phyloP scores from a whole-genome alignment of 1,139 yeast species.

The Debaryomyces psychrophilus region DNA sequence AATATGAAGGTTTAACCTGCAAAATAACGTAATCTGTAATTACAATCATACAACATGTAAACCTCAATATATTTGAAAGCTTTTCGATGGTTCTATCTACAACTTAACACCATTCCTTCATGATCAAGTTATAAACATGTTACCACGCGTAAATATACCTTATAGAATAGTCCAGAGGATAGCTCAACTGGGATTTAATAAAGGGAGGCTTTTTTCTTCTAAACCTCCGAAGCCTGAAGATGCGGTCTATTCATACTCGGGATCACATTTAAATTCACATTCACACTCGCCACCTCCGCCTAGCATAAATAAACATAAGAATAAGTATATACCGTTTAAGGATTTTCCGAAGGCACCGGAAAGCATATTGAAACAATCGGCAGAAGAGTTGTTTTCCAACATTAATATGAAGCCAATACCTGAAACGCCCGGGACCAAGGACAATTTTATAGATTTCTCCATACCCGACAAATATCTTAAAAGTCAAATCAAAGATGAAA shows the following conservation, averaged over 20 bases:
- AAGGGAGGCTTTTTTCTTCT: conserved; percentile 12
- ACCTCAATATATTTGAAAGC: not conserved
- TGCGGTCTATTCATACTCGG: conserved; percentile 5
- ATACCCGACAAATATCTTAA: conserved; percentile 38
- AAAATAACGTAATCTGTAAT: not conserved
- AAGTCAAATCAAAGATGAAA: conserved; percentile 23
- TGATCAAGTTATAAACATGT: conserved; percentile 1
- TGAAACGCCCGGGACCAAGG: conserved; percentile 12
- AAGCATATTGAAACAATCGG: conserved; percentile 20
- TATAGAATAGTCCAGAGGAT: not conserved
- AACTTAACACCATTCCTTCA: not conserved
- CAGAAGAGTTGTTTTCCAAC: conserved; percentile 24
- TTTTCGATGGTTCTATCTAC: conserved; percentile 2
- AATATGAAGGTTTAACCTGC: not conserved
- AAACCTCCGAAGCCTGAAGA: conserved; percentile 17
- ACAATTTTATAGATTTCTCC: conserved; percentile 28
- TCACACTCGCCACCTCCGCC: conserved; percentile 7
- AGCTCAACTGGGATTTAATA: not conserved
- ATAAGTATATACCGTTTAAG: conserved; percentile 28
- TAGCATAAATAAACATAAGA: conserved; percentile 6
- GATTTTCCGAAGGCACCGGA: conserved; percentile 38
- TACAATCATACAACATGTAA: not conserved
- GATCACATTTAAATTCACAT: conserved; percentile 7
- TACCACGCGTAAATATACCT: conserved; percentile 2
- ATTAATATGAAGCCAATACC: conserved; percentile 19